Evolutionary conservation across 2,329 filamentous ascomycete species (phyloP).

Genomic region (Diplodia seriata): DNA sequence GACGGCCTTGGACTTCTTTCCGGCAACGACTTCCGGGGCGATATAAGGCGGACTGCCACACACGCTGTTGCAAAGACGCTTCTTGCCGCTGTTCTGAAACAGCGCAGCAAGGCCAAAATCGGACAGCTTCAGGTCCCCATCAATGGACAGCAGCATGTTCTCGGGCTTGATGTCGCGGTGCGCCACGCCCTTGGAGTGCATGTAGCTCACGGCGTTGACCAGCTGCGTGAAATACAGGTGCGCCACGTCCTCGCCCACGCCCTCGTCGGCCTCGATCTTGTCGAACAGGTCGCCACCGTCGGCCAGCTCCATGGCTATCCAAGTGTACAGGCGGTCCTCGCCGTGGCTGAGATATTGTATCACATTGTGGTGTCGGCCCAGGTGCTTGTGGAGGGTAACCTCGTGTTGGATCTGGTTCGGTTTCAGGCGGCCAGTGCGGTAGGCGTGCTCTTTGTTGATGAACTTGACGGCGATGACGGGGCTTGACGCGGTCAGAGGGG

Average conservation of each 20-base stretch:
- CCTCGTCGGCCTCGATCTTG: constrained; percentile 98
- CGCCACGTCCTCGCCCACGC: constrained; percentile 91
- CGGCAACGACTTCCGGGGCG: constrained; percentile 82
- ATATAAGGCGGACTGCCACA: constrained; percentile 98
- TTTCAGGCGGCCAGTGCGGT: constrained; percentile 85
- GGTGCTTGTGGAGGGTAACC: constrained; percentile 84
- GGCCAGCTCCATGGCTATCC: constrained; percentile 98
- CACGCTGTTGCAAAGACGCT: constrained; percentile 83
- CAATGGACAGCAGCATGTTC: constrained; percentile 86
- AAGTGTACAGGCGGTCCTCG: constrained; percentile 86
- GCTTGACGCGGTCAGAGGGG: constrained; percentile 69
- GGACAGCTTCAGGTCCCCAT: constrained; percentile 89
- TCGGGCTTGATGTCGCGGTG: constrained; percentile 81
- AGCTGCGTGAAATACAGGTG: constrained; percentile 97
- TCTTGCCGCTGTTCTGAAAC: constrained; percentile 85
- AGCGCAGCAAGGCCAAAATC: constrained; percentile 96
- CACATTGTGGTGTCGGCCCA: constrained; percentile 89
- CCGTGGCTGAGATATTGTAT: constrained; percentile 91
- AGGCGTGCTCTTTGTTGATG: constrained; percentile 96
- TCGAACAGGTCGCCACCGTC: constrained; percentile 97
- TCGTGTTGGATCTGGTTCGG: constrained; percentile 91
- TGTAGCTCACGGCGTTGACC: constrained; percentile 87
- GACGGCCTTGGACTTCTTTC: constrained; percentile 56
- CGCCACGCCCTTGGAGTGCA: constrained; percentile 94
- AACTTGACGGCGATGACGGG: constrained; percentile 97